These are phyloP conservation scores for Arachis hypogaea DNA, from an alignment of 306 rosid genomes.

Conservation along the genomic window DNA sequence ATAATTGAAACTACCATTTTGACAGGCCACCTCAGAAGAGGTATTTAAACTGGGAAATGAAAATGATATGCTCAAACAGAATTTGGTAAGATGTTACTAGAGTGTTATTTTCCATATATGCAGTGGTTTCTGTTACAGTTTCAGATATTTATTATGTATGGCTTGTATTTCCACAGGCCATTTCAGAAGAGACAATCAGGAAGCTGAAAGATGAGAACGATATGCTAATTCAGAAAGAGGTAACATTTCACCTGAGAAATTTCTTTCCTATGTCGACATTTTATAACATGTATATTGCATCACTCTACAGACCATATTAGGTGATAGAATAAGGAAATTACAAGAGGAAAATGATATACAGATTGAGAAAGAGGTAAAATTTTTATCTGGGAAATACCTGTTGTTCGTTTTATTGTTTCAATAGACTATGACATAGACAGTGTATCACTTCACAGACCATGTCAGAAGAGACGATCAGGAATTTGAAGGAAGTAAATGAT, in stretches of 20 bases:
- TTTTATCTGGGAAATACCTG: constrained; percentile 31
- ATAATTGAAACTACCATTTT: constrained; percentile 29
- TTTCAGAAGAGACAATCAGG: constrained; percentile 49
- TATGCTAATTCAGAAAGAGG: constrained; percentile 51
- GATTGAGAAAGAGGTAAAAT: constrained; percentile 51
- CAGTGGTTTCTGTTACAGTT: constrained; percentile 8
- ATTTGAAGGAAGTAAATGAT: constrained; percentile 53
- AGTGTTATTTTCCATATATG: not conserved
- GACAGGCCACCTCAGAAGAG: constrained; percentile 45
- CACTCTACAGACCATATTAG: constrained; percentile 31
- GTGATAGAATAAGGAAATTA: constrained; percentile 45
- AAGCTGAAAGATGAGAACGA: constrained; percentile 54
- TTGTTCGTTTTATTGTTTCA: constrained; percentile 29
- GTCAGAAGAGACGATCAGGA: constrained; percentile 50
- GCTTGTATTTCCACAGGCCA: constrained; percentile 41
- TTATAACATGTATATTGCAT: constrained; percentile 10
- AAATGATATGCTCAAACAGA: constrained; percentile 43
- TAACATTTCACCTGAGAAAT: constrained; percentile 34
- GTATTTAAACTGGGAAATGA: constrained; percentile 42
- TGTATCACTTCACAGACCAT: constrained; percentile 43
- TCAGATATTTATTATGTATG: not conserved
- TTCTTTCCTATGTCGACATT: constrained; percentile 3
- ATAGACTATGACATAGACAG: not conserved
- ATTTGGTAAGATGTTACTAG: constrained; percentile 40
- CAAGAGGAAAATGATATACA: constrained; percentile 45